These are phyloP conservation scores for Trametes gibbosa DNA, from an alignment of 768 basidiomycete genomes.

Conservation along the genomic window DNA sequence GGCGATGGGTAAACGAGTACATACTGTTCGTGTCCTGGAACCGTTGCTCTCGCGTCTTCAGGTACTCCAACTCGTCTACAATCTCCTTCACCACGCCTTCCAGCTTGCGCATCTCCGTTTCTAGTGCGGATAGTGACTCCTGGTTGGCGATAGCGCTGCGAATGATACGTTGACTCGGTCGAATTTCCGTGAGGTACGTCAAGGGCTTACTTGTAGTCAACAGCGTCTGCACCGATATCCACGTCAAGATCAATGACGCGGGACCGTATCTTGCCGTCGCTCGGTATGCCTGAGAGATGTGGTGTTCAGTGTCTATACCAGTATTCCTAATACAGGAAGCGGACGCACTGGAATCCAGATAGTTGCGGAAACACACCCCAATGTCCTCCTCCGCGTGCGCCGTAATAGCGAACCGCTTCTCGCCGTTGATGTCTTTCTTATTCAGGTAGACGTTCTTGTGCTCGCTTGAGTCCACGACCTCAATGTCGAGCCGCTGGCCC, in stretches of 20 bases:
- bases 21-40: slow-evolving; percentile 88
- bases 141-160: slow-evolving; percentile 95
- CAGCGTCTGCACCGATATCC: slow-evolving; percentile 97
- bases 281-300: slow-evolving; percentile 39
- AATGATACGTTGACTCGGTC: background rate
- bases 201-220: slow-evolving; percentile 90
- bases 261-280: slow-evolving; percentile 47
- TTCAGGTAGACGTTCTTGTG: slow-evolving; percentile 87
- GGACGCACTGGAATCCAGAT: slow-evolving; percentile 65
- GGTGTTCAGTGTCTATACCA: background rate
- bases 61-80: slow-evolving; percentile 88
- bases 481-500: slow-evolving; percentile 86
- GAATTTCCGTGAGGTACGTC: background rate
- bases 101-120: slow-evolving; percentile 97
- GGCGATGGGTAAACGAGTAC: slow-evolving; percentile 29
- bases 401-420: slow-evolving; percentile 91
- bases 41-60: slow-evolving; percentile 84
- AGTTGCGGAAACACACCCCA: slow-evolving; percentile 92
- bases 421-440: slow-evolving; percentile 84
- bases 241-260: slow-evolving; percentile 90
- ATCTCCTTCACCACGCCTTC: slow-evolving; percentile 95
- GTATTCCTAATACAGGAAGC: background rate
- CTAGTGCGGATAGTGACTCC: slow-evolving; percentile 91
- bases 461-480: slow-evolving; percentile 86
- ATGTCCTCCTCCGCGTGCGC: slow-evolving; percentile 92